Conservation (phyloP, 345 rosid species). For the Euphorbia tirucalli region DNA sequence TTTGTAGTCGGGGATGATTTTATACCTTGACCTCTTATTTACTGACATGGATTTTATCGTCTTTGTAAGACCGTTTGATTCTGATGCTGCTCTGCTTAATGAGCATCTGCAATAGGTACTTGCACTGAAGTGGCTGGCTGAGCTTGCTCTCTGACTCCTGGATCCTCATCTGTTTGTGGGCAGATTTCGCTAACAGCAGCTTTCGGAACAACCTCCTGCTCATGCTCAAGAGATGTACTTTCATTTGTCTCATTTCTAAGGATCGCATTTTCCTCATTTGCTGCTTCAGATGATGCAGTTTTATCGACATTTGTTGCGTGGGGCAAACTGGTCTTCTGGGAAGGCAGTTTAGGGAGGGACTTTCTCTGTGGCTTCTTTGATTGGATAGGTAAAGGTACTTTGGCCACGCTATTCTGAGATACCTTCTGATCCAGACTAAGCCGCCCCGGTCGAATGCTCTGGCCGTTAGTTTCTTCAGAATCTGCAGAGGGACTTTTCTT, state of each 20-base stretch:
- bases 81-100: constrained; percentile 23
- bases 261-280: constrained; percentile 15
- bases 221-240: constrained; percentile 17
- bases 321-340: constrained; percentile 56
- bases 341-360: constrained; percentile 93
- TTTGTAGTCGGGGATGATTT: too few species aligned
- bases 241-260: constrained; percentile 21
- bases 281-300: constrained; percentile 14
- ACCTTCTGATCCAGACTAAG: constrained; percentile 72
- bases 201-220: constrained; percentile 28
- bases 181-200: constrained; percentile 35
- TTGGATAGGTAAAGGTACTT: constrained; percentile 46
- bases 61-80: constrained; percentile 24
- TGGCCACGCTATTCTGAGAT: constrained; percentile 37
- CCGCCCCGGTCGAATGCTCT: constrained; percentile 36
- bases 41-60: constrained; percentile 21
- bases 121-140: constrained; percentile 33
- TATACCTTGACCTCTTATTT: constrained; percentile 32
- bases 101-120: constrained; percentile 39
- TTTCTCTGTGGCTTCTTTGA: constrained; percentile 65
- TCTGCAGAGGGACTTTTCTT: constrained; percentile 56
- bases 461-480: constrained; percentile 44
- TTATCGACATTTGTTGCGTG: constrained; percentile 24
- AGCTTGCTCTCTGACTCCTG: constrained; percentile 36
- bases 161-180: constrained; percentile 25